These are phyloP conservation scores for Trichocladium antarcticum DNA, from an alignment of 495 filamentous ascomycete species.

Conservation along the genomic window DNA sequence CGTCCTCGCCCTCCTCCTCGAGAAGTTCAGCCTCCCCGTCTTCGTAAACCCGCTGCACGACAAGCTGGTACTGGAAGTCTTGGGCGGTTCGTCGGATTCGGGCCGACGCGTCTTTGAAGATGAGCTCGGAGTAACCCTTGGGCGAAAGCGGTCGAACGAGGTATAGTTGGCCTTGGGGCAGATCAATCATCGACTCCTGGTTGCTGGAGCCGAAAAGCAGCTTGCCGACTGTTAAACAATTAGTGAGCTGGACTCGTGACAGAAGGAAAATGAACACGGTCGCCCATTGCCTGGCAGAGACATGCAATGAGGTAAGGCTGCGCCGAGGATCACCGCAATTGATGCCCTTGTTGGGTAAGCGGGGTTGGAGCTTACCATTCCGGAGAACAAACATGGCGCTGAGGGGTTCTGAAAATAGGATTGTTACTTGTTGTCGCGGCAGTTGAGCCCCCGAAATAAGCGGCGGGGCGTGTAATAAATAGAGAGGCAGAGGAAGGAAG, in stretches of 20 bases:
- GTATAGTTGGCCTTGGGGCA: conserved; percentile 91
- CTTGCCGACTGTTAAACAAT: conserved; percentile 57
- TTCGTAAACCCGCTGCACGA: conserved; percentile 90
- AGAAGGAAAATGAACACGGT: neutral
- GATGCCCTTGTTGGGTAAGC: neutral
- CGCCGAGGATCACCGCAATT: neutral
- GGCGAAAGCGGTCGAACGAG: conserved; percentile 89
- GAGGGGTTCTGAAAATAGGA: conserved; percentile 1
- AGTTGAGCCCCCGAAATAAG: neutral
- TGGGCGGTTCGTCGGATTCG: conserved; percentile 85
- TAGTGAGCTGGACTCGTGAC: conserved; percentile 1
- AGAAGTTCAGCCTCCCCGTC: conserved; percentile 89
- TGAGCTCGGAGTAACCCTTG: conserved; percentile 95
- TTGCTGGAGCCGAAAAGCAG: conserved; percentile 87
- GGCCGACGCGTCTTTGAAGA: conserved; percentile 93
- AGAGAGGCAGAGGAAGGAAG: neutral
- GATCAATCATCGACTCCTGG: conserved; percentile 80
- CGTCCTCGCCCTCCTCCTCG: conserved; percentile 74
- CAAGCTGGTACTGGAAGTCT: conserved; percentile 93
- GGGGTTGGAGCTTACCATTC: conserved; percentile 22
- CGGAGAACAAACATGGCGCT: conserved; percentile 24
- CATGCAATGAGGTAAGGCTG: neutral
- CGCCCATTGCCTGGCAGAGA: neutral
- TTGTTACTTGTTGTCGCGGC: neutral
- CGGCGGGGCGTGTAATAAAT: neutral